Conservation (phyloP, 768 basidiomycete species). For the Phylloporus rhodoxanthus region DNA sequence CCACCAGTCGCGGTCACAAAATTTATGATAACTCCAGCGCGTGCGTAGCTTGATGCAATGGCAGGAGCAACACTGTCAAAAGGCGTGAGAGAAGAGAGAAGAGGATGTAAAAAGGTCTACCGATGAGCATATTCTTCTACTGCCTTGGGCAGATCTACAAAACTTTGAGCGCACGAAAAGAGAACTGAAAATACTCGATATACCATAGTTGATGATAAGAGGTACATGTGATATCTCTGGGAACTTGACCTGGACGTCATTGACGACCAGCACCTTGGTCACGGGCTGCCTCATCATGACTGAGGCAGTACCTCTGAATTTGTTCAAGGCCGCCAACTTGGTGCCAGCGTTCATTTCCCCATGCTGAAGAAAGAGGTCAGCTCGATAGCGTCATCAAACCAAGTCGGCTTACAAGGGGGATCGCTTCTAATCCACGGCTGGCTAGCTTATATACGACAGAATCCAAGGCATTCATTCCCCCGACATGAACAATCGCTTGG, state of each 20-base stretch:
- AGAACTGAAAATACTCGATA: slow-evolving; percentile 8
- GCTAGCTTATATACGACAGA: slow-evolving; percentile 87
- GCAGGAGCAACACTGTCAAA: slow-evolving; percentile 71
- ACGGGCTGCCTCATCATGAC: slow-evolving; percentile 58
- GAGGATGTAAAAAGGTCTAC: slow-evolving; percentile 34
- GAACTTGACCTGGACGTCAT: slow-evolving; percentile 88
- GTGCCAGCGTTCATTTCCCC: slow-evolving; percentile 87
- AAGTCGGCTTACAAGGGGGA: slow-evolving; percentile 68
- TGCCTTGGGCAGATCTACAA: slow-evolving; percentile 78
- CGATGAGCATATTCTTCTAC: slow-evolving; percentile 98
- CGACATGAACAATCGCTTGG: slow-evolving; percentile 84
- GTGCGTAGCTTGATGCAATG: slow-evolving; percentile 73
- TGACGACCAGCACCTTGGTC: slow-evolving; percentile 81
- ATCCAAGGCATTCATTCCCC: slow-evolving; percentile 81
- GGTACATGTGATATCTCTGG: slow-evolving; percentile 88
- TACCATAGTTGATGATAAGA: slow-evolving; percentile 92
- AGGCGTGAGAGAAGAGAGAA: slow-evolving; percentile 4
- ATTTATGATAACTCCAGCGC: slow-evolving; percentile 90
- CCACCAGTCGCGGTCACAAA: slow-evolving; percentile 97
- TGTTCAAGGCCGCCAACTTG: slow-evolving; percentile 76
- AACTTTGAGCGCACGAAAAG: slow-evolving; percentile 8
- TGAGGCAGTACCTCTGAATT: slow-evolving; percentile 60
- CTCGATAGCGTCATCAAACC: neutral
- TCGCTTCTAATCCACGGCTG: slow-evolving; percentile 77
- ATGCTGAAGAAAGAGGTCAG: slow-evolving; percentile 47